Conservation (phyloP, 2,329 filamentous ascomycete genomes). For the Rutstroemia sp. region DNA sequence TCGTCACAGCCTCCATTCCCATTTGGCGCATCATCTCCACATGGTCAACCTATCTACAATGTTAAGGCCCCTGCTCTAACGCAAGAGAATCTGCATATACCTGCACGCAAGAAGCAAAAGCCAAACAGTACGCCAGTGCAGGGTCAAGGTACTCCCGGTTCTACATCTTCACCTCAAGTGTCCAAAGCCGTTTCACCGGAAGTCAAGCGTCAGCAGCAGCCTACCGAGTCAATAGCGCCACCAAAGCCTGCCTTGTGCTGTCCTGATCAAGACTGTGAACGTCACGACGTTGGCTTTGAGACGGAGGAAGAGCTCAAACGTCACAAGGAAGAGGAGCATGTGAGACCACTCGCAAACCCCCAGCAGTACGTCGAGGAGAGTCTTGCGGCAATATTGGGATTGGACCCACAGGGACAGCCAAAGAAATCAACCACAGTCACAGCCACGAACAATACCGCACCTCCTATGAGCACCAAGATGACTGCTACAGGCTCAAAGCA, state of each 20-base stretch:
- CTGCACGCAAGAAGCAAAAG: conserved; percentile 47
- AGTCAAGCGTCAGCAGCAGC: conserved; percentile 19
- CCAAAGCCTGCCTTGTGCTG: conserved; percentile 33
- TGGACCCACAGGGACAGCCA: conserved; percentile 43
- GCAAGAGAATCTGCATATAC: conserved; percentile 46
- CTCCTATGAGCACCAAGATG: conserved; percentile 32
- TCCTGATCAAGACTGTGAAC: conserved; percentile 48
- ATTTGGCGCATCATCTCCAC: conserved; percentile 47
- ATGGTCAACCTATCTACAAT: conserved; percentile 46
- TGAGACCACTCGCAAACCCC: conserved; percentile 48
- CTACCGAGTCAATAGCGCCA: conserved; percentile 16
- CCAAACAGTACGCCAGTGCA: conserved; percentile 34
- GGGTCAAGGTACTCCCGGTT: conserved; percentile 29
- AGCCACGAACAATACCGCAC: conserved; percentile 16
- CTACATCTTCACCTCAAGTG: conserved; percentile 25
- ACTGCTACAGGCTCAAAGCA: conserved; percentile 22
- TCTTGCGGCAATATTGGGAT: conserved; percentile 40
- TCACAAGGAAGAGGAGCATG: conserved; percentile 53
- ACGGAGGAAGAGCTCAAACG: conserved; percentile 46
- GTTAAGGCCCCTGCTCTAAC: conserved; percentile 42
- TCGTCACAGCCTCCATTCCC: conserved; percentile 49
- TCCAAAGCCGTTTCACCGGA: conserved; percentile 25
- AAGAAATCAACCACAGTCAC: conserved; percentile 12
- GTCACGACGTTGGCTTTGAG: conserved; percentile 40
- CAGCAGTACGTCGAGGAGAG: conserved; percentile 45